phyloP scores from a whole-genome alignment of 2,329 filamentous ascomycete genomes.

The Amesomyces nigricolor region DNA sequence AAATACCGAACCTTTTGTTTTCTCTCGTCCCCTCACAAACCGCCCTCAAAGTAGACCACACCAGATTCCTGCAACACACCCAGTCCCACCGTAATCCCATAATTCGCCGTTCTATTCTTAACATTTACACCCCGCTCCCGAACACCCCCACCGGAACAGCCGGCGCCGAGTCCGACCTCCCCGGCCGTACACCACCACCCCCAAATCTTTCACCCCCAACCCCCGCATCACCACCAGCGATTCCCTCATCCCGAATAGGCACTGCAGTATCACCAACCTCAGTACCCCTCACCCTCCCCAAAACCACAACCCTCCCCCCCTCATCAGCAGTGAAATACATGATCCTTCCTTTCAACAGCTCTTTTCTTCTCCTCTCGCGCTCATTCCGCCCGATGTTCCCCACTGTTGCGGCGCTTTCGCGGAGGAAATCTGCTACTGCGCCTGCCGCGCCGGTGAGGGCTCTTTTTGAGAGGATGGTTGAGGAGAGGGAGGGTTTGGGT shows the following conservation, averaged over 20 bases:
- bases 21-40: no score
- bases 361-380: conserved; percentile 33
- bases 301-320: no score
- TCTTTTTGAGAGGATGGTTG: background rate
- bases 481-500: background rate
- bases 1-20: no score
- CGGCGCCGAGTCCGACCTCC: background rate
- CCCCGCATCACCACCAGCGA: background rate
- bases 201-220: background rate
- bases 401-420: background rate
- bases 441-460: background rate
- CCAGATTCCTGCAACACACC: background rate
- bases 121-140: background rate
- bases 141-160: background rate
- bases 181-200: background rate
- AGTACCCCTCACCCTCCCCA: background rate
- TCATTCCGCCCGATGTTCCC: conserved; percentile 26
- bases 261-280: background rate
- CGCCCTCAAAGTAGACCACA: no score
- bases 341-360: conserved; percentile 34
- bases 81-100: background rate
- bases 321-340: background rate
- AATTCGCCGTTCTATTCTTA: background rate
- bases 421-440: conserved; percentile 1
- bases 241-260: background rate